A percentile compares a stretch with the other conserved stretches of the same genome.
Conservation (phyloP, 441 rosid genomes). For the Gossypium davidsonii region DNA sequence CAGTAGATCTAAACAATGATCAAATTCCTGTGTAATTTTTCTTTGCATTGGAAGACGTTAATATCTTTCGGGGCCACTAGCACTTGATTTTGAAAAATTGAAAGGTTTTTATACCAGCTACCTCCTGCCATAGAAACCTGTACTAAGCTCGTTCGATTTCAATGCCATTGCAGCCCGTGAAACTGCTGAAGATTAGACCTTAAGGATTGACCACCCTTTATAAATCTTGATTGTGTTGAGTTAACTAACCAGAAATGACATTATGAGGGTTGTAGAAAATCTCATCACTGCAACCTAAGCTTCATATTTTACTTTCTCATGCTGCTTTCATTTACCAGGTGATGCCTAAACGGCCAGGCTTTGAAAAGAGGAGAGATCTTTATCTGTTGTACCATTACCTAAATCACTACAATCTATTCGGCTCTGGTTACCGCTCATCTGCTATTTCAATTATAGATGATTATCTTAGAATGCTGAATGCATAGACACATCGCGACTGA, state of each 20-base stretch:
- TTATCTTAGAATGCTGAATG: constrained; percentile 55
- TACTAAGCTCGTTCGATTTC: neutral
- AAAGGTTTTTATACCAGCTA: neutral
- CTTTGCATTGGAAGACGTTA: neutral
- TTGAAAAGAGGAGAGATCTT: constrained; percentile 71
- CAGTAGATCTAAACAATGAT: neutral
- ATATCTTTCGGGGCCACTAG: neutral
- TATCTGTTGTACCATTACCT: constrained; percentile 81
- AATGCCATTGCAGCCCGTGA: neutral
- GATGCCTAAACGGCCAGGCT: constrained; percentile 76
- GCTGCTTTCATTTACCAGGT: constrained; percentile 40
- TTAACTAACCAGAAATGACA: neutral
- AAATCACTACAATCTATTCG: constrained; percentile 88
- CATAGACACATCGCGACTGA: constrained; percentile 19
- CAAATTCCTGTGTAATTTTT: neutral
- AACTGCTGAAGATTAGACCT: constrained; percentile 4
- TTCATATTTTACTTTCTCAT: neutral
- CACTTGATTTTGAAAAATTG: neutral
- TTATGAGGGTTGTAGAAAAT: neutral
- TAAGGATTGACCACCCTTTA: neutral
- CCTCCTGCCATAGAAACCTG: neutral
- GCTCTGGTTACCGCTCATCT: constrained; percentile 80
- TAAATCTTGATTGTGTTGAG: neutral
- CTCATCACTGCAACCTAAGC: neutral
- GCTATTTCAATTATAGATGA: constrained; percentile 73